These are phyloP conservation scores for Sarocladium kiliense DNA, from an alignment of 2,329 filamentous ascomycete genomes.

Conservation along the genomic window DNA sequence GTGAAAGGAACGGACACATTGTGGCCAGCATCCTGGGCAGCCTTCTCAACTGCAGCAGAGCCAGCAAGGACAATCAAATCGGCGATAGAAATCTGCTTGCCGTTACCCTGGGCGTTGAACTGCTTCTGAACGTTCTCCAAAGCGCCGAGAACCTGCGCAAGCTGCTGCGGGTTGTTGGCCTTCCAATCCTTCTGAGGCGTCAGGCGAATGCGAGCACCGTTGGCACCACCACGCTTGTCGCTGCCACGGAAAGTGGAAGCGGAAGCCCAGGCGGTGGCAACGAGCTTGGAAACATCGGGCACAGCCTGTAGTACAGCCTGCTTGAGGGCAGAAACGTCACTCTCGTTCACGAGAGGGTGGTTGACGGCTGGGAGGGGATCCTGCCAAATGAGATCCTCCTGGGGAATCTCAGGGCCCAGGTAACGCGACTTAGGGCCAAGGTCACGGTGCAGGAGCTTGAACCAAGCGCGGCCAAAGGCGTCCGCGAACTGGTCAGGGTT, in stretches of 20 bases:
- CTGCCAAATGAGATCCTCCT: conserved; percentile 68
- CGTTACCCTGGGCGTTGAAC: conserved; percentile 57
- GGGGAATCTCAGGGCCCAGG: conserved; percentile 68
- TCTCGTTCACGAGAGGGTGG: conserved; percentile 54
- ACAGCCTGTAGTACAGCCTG: conserved; percentile 60
- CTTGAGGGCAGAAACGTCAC: conserved; percentile 63
- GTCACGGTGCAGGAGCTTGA: conserved; percentile 78
- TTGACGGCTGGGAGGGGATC: conserved; percentile 61
- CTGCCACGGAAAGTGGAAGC: conserved; percentile 68
- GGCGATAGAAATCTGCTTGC: conserved; percentile 72
- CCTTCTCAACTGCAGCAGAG: conserved; percentile 66
- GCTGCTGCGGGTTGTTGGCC: conserved; percentile 66
- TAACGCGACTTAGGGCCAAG: conserved; percentile 68
- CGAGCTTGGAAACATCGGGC: conserved; percentile 54
- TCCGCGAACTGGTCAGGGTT: conserved; percentile 65
- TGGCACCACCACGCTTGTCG: conserved; percentile 80
- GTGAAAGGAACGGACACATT: conserved; percentile 63
- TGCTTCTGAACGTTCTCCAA: conserved; percentile 61
- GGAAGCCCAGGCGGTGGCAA: conserved; percentile 63
- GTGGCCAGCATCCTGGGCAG: conserved; percentile 41
- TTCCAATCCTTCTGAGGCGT: conserved; percentile 67
- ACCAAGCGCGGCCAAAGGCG: conserved; percentile 71
- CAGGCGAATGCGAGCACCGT: conserved; percentile 72
- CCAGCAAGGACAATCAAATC: conserved; percentile 76
- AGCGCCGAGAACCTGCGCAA: conserved; percentile 54